Evolutionary conservation across 148 eudicot genomes (phyloP).

Genomic region (Nyssa sinensis): DNA sequence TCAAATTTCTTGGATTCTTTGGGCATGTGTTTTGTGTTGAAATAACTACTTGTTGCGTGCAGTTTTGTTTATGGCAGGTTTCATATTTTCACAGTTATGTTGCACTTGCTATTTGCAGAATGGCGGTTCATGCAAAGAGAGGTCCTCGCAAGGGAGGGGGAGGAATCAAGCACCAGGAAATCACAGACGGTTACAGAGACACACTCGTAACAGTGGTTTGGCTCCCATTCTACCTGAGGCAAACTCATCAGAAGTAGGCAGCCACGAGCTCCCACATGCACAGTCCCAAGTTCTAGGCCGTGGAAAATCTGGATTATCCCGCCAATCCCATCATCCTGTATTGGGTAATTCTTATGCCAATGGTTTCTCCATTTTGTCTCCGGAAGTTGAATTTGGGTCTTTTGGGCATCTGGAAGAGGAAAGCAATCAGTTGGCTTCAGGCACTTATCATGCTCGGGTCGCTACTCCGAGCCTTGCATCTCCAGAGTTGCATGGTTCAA

Average conservation of each 20-base stretch:
- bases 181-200: conserved; percentile 15
- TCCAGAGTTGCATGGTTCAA: conserved; percentile 11
- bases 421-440: conserved; percentile 4
- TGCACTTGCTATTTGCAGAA: conserved; percentile 32
- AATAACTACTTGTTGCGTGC: not conserved
- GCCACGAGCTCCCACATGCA: conserved; percentile 10
- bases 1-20: not conserved
- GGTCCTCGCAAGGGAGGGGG: conserved; percentile 23
- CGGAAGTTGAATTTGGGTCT: conserved; percentile 43
- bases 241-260: conserved; percentile 18
- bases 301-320: conserved; percentile 18
- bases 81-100: not conserved
- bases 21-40: not conserved
- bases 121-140: conserved; percentile 24
- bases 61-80: too few species aligned
- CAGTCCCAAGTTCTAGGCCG: not conserved
- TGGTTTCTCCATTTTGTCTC: conserved; percentile 2
- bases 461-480: conserved; percentile 11
- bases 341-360: conserved; percentile 11
- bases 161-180: conserved; percentile 21
- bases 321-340: not conserved
- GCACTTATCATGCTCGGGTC: conserved; percentile 15
- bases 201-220: conserved; percentile 6
- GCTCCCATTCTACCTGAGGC: conserved; percentile 7
- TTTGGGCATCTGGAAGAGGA: conserved; percentile 29